Evolutionary conservation across 495 filamentous ascomycete genomes (phyloP), one percentile per base, ranked within the genome.

Genomic region (Clohesyomyces aquaticus): DNA sequence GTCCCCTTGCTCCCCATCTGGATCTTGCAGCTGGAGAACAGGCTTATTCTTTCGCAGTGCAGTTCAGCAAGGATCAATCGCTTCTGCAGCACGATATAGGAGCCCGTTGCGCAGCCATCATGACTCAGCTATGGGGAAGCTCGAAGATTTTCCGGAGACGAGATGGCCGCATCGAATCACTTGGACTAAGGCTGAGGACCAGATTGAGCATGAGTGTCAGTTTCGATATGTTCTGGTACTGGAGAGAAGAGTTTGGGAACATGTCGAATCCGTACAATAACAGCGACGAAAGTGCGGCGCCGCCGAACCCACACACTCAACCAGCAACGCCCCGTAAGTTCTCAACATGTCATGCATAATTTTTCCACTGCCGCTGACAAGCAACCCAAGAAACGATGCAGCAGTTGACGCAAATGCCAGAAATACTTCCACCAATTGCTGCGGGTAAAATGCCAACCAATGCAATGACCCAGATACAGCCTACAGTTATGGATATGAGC

Each of bases 161-260:
- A 27, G 60, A 68, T 35, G 66, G 66, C 0, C 18, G 14, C 21
- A 21, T 63, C 18, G 66, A 68, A 8, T 32, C 54, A 3, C 45
- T 65, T 1, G 55, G 54, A 2, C 42, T 68, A 16, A 22, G 66
- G 21, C 32, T 68, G 22, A 29, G 66, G 21, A 65, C 54, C 6
- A 18, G 66, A 19, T 49, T 68, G 18, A 65, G 60, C 49, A 68
- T 68, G 66, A 64, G 60, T 26, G 50, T 65, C 10, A 55, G 41
- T n/a, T 68, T 68, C 25, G 66, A 68, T 38, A 65, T 65, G 60
- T 65, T 68, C 41, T 68, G 66, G 66, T 68, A 61, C 21, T 68
- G 66, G 66, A 47, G 66, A 16, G 66, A 68, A 51, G 66, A 64
- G 27, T 68, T 68, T 51, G 58, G 59, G 19, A 45, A 67, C 32